These are phyloP conservation scores for Seiridium unicorne DNA, from an alignment of 2,329 filamentous ascomycete genomes.

Conservation along the genomic window DNA sequence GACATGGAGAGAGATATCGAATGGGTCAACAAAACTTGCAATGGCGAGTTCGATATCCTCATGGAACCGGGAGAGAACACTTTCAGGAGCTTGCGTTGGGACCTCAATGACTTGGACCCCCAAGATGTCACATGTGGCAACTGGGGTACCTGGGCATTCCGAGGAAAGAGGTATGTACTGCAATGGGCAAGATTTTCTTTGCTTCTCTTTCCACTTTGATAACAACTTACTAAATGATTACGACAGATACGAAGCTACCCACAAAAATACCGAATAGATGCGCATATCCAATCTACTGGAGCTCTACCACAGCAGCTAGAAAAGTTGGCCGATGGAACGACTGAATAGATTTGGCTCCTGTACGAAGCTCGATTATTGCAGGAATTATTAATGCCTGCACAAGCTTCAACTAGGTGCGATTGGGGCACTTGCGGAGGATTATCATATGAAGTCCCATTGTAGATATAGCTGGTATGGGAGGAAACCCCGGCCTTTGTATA, in stretches of 20 bases:
- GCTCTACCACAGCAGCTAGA: too few relatives aligned
- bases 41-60: conserved; percentile 88
- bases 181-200: background rate
- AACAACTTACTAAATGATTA: background rate
- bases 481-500: too few relatives aligned
- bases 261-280: conserved; percentile 38
- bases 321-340: too few relatives aligned
- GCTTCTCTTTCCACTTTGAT: too few relatives aligned
- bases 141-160: conserved; percentile 96
- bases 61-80: conserved; percentile 90
- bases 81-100: conserved; percentile 94
- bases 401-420: too few relatives aligned
- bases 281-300: too few relatives aligned
- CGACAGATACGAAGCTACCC: conserved; percentile 62
- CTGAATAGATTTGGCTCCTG: too few relatives aligned
- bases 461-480: too few relatives aligned
- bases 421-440: too few relatives aligned
- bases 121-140: conserved; percentile 94
- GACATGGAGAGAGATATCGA: conserved; percentile 92
- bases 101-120: conserved; percentile 91
- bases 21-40: conserved; percentile 82
- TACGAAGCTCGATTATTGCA: too few relatives aligned
- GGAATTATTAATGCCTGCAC: too few relatives aligned
- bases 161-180: conserved; percentile 81
- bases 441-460: too few relatives aligned